Conservation (phyloP, 2,329 filamentous ascomycete species). For the Cryphonectria naterciae region DNA sequence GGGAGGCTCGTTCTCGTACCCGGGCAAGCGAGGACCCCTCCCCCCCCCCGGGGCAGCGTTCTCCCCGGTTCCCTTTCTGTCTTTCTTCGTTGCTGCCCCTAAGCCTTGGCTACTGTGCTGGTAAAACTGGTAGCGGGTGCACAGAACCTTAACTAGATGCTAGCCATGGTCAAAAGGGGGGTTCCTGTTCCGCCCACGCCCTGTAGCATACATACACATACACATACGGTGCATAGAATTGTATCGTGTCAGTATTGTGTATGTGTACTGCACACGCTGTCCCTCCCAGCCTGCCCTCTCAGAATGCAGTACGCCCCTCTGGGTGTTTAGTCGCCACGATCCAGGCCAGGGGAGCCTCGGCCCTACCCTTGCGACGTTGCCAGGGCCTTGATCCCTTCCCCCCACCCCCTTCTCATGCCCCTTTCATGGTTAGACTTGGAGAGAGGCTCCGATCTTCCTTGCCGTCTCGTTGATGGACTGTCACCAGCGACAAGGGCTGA, state of each 20-base stretch:
- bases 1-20: conserved; percentile 12
- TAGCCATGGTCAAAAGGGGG: background rate
- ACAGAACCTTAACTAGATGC: background rate
- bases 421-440: conserved; percentile 18
- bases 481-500: background rate
- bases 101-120: background rate
- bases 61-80: background rate
- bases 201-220: background rate
- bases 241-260: background rate
- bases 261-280: background rate
- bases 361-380: conserved; percentile 12
- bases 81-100: no score
- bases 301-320: background rate
- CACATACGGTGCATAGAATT: no score
- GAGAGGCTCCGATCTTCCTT: background rate
- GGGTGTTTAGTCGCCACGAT: background rate
- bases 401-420: conserved; percentile 7
- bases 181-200: no score
- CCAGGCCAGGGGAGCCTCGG: background rate
- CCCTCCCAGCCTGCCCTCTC: background rate
- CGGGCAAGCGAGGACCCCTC: conserved; percentile 2
- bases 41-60: background rate
- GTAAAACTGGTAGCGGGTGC: background rate
- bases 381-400: background rate
- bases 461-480: conserved; percentile 28